Percentiles rank a stretch among this genome's conserved stretches.
Conservation (phyloP, 805 yeast species). For the Dipodascopsis uninucleata region DNA sequence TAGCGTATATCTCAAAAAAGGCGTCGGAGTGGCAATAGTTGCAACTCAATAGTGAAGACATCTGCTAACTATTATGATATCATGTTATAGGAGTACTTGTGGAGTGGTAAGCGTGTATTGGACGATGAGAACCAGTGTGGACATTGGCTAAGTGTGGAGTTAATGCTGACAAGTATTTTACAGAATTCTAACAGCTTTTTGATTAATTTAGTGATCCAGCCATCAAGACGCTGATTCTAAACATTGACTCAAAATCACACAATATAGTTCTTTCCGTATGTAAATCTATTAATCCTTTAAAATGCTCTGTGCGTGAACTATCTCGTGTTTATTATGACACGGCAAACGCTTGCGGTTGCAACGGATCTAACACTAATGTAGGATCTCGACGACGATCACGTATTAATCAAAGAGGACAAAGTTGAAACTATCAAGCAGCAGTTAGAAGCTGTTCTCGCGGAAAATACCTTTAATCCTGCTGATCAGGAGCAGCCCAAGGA, state of each 20-base stretch:
- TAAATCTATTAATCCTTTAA: neutral
- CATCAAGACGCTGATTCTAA: constrained; percentile 76
- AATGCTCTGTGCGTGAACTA: neutral
- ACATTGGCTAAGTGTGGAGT: neutral
- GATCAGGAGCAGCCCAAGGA: constrained; percentile 37
- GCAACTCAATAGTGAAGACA: no score
- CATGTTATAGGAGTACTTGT: constrained; percentile 36
- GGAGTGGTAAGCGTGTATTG: constrained; percentile 33
- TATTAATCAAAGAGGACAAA: constrained; percentile 72
- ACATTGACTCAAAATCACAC: constrained; percentile 70
- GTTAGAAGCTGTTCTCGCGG: constrained; percentile 67
- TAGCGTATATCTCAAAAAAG: no score
- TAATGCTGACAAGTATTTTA: no score
- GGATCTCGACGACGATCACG: constrained; percentile 89
- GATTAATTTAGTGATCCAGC: constrained; percentile 72
- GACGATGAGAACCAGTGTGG: constrained; percentile 4
- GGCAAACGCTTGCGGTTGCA: neutral
- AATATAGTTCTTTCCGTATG: constrained; percentile 60
- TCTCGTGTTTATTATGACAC: neutral
- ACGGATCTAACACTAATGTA: constrained; percentile 32
- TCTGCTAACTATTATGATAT: no score
- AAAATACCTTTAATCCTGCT: constrained; percentile 83
- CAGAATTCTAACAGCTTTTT: no score
- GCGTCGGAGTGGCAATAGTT: no score
- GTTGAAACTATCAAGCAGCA: constrained; percentile 74